Evolutionary conservation across 2,329 filamentous ascomycete species (phyloP).

Genomic region (Zopfia rhizophila): DNA sequence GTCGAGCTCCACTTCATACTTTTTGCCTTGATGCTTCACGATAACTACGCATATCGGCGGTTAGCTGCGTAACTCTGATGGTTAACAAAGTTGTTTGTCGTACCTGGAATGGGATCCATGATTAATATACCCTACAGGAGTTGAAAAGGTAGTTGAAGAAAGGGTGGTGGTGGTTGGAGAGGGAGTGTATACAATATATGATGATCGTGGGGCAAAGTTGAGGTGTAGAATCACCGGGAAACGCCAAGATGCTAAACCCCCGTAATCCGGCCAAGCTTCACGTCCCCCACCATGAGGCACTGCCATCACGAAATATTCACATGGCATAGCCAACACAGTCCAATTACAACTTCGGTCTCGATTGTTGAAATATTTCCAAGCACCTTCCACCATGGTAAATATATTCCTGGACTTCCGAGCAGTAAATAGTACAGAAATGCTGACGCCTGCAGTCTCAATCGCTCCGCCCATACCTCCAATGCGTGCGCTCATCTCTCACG

Average conservation of each 20-base stretch:
- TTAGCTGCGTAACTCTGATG: slow-evolving; percentile 30
- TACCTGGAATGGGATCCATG: slow-evolving; percentile 53
- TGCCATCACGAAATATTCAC: slow-evolving; percentile 36
- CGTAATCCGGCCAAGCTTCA: slow-evolving; percentile 33
- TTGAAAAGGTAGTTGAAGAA: neutral
- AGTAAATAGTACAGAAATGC: slow-evolving; percentile 19
- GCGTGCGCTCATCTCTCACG: slow-evolving; percentile 92
- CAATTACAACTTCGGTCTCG: slow-evolving; percentile 28
- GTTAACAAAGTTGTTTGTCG: slow-evolving; percentile 1
- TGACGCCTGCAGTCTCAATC: slow-evolving; percentile 81
- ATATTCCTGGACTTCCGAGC: neutral
- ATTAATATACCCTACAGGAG: slow-evolving; percentile 14
- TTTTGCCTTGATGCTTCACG: slow-evolving; percentile 95
- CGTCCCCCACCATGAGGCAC: slow-evolving; percentile 39
- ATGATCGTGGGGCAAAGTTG: slow-evolving; percentile 15
- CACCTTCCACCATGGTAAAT: slow-evolving; percentile 42
- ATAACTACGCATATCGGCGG: slow-evolving; percentile 67
- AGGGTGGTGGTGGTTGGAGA: slow-evolving; percentile 9
- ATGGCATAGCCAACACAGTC: slow-evolving; percentile 39
- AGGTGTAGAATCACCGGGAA: slow-evolving; percentile 12
- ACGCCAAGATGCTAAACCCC: slow-evolving; percentile 1
- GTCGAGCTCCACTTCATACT: slow-evolving; percentile 93
- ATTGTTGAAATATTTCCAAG: slow-evolving; percentile 30
- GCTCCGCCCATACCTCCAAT: slow-evolving; percentile 93
- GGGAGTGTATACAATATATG: slow-evolving; percentile 28